Evolutionary conservation across 805 yeast genomes (phyloP), one percentile per base, ranked within the genome.

Genomic region (Hanseniaspora mollemarum): DNA sequence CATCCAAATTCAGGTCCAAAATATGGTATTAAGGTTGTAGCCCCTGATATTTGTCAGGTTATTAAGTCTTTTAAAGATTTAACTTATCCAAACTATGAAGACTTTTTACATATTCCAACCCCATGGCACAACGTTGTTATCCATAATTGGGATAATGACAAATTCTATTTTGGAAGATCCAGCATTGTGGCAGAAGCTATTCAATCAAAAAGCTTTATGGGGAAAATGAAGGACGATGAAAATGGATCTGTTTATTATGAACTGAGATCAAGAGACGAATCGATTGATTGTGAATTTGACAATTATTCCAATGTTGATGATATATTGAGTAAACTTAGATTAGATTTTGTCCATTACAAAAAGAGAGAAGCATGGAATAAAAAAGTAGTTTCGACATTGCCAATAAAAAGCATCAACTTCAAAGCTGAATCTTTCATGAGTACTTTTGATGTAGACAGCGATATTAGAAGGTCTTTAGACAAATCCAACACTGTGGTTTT

Each of bases 71-170:
- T 77, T 31, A 64, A 62, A 25, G 63, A 61, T 22, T 46, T 58
- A 25, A 64, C 59, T 16, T 73, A 72, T 45, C 80, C 77, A 1
- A 58, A 58, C 25, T 71, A 65, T 58, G 77, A 73, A 40, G 81
- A 75, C 55, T 64, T 74, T 55, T 68, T 78, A 52, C 83, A 78
- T 60, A 76, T 78, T 53, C 82, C 83, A 45, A 77, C 82, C 0
- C 82, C 83, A 43, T 78, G 82, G 82, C 83, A 77, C 61, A 78
- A 78, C 56, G 66, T 76, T 48, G 70, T 77, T 13, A 72, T 74
- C 24, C 64, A 66, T 46, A 60, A 72, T 49, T 68, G 67, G 43
- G 71, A 69, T 29, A 61, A 61, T 32, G 59, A 63, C 7, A 54
- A 53, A 19, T 62, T 52, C 51, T 67, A 58, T 52, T 60, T 71